These are phyloP conservation scores for Scalesia atractyloides DNA, from an alignment of 129 eudicot genomes.

Conservation along the genomic window DNA sequence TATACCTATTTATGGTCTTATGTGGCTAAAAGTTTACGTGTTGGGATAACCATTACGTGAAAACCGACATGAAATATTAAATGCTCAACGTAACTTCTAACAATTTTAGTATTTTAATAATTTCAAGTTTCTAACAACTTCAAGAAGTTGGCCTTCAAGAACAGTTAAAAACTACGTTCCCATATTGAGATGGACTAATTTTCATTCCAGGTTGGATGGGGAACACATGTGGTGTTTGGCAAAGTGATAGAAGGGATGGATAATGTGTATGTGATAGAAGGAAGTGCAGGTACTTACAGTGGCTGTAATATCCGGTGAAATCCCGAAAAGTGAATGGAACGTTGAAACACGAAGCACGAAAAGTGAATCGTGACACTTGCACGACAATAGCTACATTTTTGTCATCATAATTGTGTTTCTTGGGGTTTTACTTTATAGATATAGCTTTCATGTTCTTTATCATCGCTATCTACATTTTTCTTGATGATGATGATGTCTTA, in stretches of 20 bases:
- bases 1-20: too few species aligned
- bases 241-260: slow-evolving; percentile 80
- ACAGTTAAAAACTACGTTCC: neutral
- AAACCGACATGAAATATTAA: too few species aligned
- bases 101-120: too few species aligned
- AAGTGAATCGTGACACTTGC: slow-evolving; percentile 36
- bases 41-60: too few species aligned
- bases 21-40: too few species aligned
- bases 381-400: slow-evolving; percentile 9
- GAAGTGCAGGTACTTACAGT: slow-evolving; percentile 90
- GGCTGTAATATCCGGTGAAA: slow-evolving; percentile 93
- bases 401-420: neutral
- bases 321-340: slow-evolving; percentile 80
- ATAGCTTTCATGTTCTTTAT: slow-evolving; percentile 23
- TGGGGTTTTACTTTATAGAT: slow-evolving; percentile 28
- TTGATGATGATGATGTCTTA: slow-evolving; percentile 28
- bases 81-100: too few species aligned
- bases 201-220: slow-evolving; percentile 59
- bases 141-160: too few species aligned
- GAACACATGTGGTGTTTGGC: slow-evolving; percentile 74
- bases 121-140: too few species aligned
- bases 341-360: slow-evolving; percentile 37
- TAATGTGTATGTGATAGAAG: slow-evolving; percentile 73
- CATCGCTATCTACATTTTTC: slow-evolving; percentile 23
- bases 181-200: neutral